Evolutionary conservation across 2,329 filamentous ascomycete genomes (phyloP), one percentile per base, ranked within the genome.

Genomic region (Diplodia mutila): DNA sequence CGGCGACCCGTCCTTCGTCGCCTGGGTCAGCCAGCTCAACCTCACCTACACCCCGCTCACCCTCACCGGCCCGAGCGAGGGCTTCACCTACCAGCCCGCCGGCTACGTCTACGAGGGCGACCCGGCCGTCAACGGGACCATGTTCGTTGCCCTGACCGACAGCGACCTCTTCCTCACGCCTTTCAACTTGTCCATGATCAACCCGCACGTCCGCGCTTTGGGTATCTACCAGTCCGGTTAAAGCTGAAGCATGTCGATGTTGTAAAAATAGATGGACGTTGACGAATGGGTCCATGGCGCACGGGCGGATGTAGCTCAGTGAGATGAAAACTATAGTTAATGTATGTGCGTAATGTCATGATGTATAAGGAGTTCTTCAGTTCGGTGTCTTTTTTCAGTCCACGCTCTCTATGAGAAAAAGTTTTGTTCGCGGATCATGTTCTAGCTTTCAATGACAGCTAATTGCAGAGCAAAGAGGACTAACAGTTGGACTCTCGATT

Each of bases 181-280:
- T 0, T 94, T 92, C 78, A 95, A 95, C 75, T 68, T 94, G 68
- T 86, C 83, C 27, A 84, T 87, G 83, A 83, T 94, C 23, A 94
- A 95, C 71, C 88, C 91, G 0, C 91, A 93, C 72, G 89, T 95
- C 42, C 86, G 87, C 67, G 91, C 92, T 25, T 82, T 93, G 65
- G 90, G 87, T 65, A 75, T 95, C 46, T 95, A 94, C 77, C 90
- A 93, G 80, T 89, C 91, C 72, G 92, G 92, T 71, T 95, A 84
- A 85, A 21, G n/a, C n/a, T 21, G 5, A 46, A 46, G 61, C 8
- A 3, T 12, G 2, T 61, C 6, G 34, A 14, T 61, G 11, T 16
- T 51, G 48, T 25, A 23, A 7, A 1, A 18, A 7, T 2, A n/a
- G 16, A 4, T 3, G 16, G 12, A 18, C 14, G 18, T 11, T 34